Conservation (phyloP, 768 basidiomycete species). For the Trametes maxima region DNA sequence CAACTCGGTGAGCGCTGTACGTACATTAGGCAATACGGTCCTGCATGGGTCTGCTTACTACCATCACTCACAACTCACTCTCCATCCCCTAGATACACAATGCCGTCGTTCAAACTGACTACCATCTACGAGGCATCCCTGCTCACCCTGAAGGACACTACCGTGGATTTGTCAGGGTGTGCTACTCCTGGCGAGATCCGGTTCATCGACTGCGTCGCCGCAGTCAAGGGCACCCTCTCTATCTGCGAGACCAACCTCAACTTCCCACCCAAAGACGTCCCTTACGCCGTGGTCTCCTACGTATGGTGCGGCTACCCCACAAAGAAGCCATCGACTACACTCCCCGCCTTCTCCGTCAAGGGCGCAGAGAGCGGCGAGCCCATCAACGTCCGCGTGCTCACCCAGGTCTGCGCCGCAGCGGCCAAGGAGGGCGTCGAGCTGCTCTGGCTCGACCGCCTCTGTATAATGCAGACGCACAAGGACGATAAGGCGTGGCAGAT, state of each 20-base stretch:
- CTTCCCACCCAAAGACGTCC: constrained; percentile 9
- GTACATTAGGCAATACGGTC: background rate
- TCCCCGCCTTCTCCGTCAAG: constrained; percentile 9
- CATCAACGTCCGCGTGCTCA: constrained; percentile 20
- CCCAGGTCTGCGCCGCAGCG: constrained; percentile 12
- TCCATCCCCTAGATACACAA: constrained; percentile 53
- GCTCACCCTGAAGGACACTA: background rate
- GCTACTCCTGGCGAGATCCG: constrained; percentile 7
- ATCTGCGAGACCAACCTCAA: constrained; percentile 4
- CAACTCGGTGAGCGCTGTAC: background rate
- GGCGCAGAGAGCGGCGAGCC: constrained; percentile 20
- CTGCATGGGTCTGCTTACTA: background rate
- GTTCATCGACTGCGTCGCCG: constrained; percentile 9
- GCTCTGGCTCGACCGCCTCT: constrained; percentile 29
- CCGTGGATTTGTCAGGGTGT: background rate
- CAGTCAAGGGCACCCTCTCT: constrained; percentile 1
- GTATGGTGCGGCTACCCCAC: constrained; percentile 17
- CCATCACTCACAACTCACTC: background rate
- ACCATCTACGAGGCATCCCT: background rate
- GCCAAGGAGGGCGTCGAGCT: constrained; percentile 1
- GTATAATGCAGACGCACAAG: constrained; percentile 26
- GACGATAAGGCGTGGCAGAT: constrained; percentile 29
- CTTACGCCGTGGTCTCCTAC: constrained; percentile 18
- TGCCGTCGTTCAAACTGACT: background rate
- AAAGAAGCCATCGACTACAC: background rate